phyloP scores from a whole-genome alignment of 2,329 filamentous ascomycete genomes.

The Trichoderma guizhouense region DNA sequence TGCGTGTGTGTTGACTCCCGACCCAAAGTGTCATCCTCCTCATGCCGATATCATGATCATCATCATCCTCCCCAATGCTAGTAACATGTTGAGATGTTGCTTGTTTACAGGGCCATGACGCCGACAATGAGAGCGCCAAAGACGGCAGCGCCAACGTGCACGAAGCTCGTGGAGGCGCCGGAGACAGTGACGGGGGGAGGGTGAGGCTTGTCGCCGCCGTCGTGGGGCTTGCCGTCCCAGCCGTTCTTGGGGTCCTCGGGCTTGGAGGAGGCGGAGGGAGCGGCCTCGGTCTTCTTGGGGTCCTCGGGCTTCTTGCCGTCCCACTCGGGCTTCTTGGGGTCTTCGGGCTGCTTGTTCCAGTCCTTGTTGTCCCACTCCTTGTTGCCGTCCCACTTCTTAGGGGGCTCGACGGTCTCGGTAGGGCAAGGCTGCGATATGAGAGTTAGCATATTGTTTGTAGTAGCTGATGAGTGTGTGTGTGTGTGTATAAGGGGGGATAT shows the following conservation, averaged over 20 bases:
- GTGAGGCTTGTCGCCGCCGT: background rate
- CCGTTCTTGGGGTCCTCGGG: background rate
- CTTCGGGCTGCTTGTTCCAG: background rate
- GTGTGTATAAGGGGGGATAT: constrained; percentile 20
- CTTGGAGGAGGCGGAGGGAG: background rate
- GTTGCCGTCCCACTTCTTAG: background rate
- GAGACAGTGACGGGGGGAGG: constrained; percentile 20
- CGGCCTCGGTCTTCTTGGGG: background rate
- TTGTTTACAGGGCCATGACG: constrained; percentile 31
- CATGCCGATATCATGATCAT: background rate
- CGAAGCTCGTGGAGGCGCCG: constrained; percentile 20
- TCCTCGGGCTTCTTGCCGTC: background rate
- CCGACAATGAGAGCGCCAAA: constrained; percentile 29
- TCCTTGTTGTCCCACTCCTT: background rate
- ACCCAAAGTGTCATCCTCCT: background rate
- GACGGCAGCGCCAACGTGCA: constrained; percentile 26
- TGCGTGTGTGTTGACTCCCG: background rate
- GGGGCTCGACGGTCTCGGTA: background rate
- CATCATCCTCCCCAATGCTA: background rate
- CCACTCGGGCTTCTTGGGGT: background rate
- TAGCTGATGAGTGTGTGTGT: background rate
- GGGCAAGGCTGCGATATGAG: background rate
- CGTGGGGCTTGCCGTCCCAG: background rate
- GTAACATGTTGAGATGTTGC: background rate
- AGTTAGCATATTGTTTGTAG: background rate